Evolutionary conservation across 2,329 filamentous ascomycete species (phyloP).

Genomic region (Rhynchosporium graminicola): DNA sequence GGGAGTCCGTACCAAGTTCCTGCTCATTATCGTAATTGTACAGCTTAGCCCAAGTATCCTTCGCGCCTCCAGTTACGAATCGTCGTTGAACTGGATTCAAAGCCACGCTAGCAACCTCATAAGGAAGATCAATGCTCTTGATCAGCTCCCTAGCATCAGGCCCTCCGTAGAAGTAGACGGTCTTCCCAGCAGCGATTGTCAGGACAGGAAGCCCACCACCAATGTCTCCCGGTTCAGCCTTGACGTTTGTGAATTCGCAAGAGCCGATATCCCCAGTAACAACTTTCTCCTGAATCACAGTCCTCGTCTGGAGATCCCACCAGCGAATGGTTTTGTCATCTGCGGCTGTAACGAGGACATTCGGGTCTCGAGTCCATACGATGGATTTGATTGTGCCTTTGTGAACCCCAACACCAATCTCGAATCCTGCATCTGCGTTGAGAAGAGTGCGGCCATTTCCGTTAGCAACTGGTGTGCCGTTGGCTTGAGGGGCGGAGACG

Average conservation of each 20-base stretch:
- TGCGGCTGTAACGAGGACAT: constrained; percentile 85
- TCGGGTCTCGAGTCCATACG: constrained; percentile 87
- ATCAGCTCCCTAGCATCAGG: constrained; percentile 67
- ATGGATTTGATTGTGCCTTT: constrained; percentile 92
- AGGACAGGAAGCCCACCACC: constrained; percentile 71
- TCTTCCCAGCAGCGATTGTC: constrained; percentile 91
- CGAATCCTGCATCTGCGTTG: constrained; percentile 68
- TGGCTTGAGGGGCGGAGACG: constrained; percentile 37
- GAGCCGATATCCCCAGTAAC: constrained; percentile 87
- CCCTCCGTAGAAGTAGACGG: constrained; percentile 88
- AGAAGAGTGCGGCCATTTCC: constrained; percentile 48
- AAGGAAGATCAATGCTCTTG: constrained; percentile 77
- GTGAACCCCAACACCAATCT: constrained; percentile 85
- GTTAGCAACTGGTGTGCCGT: constrained; percentile 32
- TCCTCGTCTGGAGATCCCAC: constrained; percentile 83
- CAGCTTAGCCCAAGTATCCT: constrained; percentile 94
- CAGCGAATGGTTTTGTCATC: constrained; percentile 90
- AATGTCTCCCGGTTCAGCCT: constrained; percentile 61
- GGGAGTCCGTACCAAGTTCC: constrained; percentile 64
- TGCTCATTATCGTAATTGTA: constrained; percentile 83
- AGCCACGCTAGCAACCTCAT: constrained; percentile 88
- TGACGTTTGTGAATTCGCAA: constrained; percentile 79
- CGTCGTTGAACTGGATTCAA: constrained; percentile 79
- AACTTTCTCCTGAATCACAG: constrained; percentile 72
- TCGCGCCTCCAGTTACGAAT: constrained; percentile 86